Evolutionary conservation across 1,139 yeast genomes (phyloP), one percentile per base, ranked within the genome.

Genomic region (Pichia sp.): DNA sequence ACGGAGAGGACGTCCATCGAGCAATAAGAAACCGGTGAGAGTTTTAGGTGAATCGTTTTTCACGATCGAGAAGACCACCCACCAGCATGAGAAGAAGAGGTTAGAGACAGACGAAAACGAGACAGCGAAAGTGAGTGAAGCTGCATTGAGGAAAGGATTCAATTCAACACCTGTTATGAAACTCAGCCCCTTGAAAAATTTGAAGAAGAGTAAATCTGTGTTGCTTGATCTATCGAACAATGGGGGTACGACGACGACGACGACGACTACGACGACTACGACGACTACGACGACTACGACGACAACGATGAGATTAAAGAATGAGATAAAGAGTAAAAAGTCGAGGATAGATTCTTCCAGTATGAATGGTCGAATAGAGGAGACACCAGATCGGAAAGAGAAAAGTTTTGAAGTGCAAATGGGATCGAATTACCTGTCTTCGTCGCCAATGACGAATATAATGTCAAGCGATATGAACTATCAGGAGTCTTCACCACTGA

Each of bases 131-230:
- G 22, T 35, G 21, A 42, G 46, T 31, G 36, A 44, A 26, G 45
- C 43, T 8, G 38, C 46, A 11, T 48, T 58, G n/a, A 56, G 49
- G 36, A 53, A 55, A 35, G 64, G 63, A 18, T 57, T 62, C 34
- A 51, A 55, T 38, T 52, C 59, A 3, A 53, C 60, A 3, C 64
- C 66, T 5, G 50, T 59, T 24, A 62, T 62, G 65, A 53, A 54
- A 34, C 54, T 62, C 6, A 55, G 59, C 22, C 63, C 64, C 3
- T 55, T 49, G 19, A 49, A 48, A 39, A 25, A 24, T 20, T 10
- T 28, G 15, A n/a, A 20, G 22, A 49, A 9, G 35, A 34, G 15
- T 21, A 41, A 37, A 20, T 26, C 44, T 3, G 26, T 38, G 14
- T 20, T 41, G 26, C 35, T 28, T 24, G 41, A 41, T 10, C 14